phyloP scores from a whole-genome alignment of 2,329 filamentous ascomycete species.

The Phoma sp. region DNA sequence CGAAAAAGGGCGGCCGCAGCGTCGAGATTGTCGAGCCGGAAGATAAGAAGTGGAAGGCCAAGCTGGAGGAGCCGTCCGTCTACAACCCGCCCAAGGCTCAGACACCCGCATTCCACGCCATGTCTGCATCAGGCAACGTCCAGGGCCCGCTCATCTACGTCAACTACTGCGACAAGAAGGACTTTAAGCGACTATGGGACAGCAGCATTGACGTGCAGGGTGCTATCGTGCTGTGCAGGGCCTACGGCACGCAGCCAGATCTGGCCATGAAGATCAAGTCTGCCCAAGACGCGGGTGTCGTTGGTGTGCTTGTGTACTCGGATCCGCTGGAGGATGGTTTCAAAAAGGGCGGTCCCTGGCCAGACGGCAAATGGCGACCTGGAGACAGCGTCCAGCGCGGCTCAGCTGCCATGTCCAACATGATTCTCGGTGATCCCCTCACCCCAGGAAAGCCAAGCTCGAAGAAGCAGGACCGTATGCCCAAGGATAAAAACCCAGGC shows the following conservation, averaged over 20 bases:
- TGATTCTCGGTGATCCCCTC: constrained; percentile 88
- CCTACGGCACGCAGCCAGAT: constrained; percentile 77
- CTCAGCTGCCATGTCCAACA: constrained; percentile 79
- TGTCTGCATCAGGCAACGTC: constrained; percentile 86
- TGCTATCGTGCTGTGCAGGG: constrained; percentile 83
- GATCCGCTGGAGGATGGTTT: constrained; percentile 89
- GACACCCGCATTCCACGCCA: constrained; percentile 84
- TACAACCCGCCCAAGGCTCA: constrained; percentile 67
- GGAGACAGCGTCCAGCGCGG: constrained; percentile 83
- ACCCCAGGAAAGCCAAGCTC: constrained; percentile 86
- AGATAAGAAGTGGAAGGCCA: constrained; percentile 77
- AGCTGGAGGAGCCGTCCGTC: constrained; percentile 80
- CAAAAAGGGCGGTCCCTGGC: constrained; percentile 73
- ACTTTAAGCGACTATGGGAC: constrained; percentile 77
- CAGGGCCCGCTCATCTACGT: constrained; percentile 88
- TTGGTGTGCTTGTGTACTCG: constrained; percentile 89
- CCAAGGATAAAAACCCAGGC: constrained; percentile 73
- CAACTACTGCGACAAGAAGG: constrained; percentile 86
- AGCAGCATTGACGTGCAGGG: constrained; percentile 77
- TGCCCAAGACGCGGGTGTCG: constrained; percentile 84
- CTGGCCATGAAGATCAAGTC: constrained; percentile 85
- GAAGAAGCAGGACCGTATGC: constrained; percentile 69
- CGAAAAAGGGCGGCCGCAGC: constrained; percentile 75
- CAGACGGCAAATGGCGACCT: constrained; percentile 81
- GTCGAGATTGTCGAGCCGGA: constrained; percentile 80